phyloP scores from a whole-genome alignment of 108 stramenopile genomes.

The Cyclostephanos tholiformis region DNA sequence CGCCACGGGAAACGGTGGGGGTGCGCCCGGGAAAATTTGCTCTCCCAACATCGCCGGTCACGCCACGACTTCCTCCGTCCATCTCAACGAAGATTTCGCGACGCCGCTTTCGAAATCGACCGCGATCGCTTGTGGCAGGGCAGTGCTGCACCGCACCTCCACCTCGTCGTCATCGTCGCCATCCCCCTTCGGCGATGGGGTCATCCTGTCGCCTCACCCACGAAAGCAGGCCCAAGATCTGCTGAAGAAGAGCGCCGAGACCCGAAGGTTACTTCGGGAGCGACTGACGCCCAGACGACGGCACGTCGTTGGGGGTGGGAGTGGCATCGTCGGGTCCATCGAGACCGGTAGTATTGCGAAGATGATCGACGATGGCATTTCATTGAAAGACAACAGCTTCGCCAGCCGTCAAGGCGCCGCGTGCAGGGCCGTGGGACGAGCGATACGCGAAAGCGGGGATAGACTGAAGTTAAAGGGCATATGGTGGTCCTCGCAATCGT shows the following conservation, averaged over 20 bases:
- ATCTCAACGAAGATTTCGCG: not conserved
- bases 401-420: constrained; percentile 46
- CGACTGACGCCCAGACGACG: constrained; percentile 13
- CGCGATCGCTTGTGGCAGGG: constrained; percentile 36
- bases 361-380: not conserved
- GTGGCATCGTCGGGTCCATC: constrained; percentile 1
- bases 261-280: constrained; percentile 33
- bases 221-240: constrained; percentile 27
- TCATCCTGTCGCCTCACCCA: constrained; percentile 29
- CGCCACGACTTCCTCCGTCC: not conserved
- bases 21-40: not conserved
- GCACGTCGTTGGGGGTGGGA: constrained; percentile 19
- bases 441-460: constrained; percentile 66
- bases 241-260: constrained; percentile 47
- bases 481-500: constrained; percentile 42
- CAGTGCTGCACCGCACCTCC: constrained; percentile 21
- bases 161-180: constrained; percentile 1
- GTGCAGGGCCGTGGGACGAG: constrained; percentile 48
- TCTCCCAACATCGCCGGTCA: not conserved
- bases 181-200: not conserved
- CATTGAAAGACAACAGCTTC: constrained; percentile 28
- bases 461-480: constrained; percentile 63
- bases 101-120: constrained; percentile 29
- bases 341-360: not conserved
- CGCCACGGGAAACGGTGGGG: not conserved